A percentile compares a stretch with the other conserved stretches of the same genome.
phyloP scores from a whole-genome alignment of 345 rosid genomes.

The Melaleuca alternifolia region DNA sequence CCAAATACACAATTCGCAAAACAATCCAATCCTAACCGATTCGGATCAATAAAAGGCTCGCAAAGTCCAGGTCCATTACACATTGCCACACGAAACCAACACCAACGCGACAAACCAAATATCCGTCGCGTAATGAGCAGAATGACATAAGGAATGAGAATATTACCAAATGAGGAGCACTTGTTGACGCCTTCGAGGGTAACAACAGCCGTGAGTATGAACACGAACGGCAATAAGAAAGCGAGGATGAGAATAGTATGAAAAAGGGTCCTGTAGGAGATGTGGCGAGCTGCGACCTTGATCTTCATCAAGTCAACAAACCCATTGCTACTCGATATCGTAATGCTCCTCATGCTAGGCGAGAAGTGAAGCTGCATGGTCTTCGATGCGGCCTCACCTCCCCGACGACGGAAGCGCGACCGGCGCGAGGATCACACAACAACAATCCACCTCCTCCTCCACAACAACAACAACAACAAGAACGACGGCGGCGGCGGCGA shows the following conservation, averaged over 20 bases:
- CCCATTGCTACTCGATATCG: constrained; percentile 96
- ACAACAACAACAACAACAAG: neutral
- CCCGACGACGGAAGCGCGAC: neutral
- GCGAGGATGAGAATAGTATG: constrained; percentile 95
- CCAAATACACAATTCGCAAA: neutral
- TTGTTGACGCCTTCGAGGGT: constrained; percentile 99
- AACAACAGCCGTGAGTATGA: constrained; percentile 95
- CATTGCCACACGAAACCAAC: constrained; percentile 1
- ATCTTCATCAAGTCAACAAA: constrained; percentile 99
- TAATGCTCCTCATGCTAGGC: constrained; percentile 99
- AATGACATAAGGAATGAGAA: neutral
- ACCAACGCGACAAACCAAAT: neutral
- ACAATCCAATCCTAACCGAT: neutral
- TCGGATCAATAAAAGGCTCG: neutral
- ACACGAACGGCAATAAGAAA: constrained; percentile 94
- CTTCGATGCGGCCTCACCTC: constrained; percentile 63
- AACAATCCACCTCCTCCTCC: neutral
- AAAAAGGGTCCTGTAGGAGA: constrained; percentile 93
- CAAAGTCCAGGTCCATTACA: neutral
- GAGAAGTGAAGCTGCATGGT: constrained; percentile 99
- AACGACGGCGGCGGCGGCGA: neutral
- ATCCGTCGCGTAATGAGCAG: neutral
- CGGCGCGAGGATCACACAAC: neutral
- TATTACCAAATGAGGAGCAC: constrained; percentile 97
- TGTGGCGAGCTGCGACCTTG: constrained; percentile 99